These are phyloP conservation scores for Erodium chrysanthum DNA, from an alignment of 441 rosid species.

Conservation along the genomic window DNA sequence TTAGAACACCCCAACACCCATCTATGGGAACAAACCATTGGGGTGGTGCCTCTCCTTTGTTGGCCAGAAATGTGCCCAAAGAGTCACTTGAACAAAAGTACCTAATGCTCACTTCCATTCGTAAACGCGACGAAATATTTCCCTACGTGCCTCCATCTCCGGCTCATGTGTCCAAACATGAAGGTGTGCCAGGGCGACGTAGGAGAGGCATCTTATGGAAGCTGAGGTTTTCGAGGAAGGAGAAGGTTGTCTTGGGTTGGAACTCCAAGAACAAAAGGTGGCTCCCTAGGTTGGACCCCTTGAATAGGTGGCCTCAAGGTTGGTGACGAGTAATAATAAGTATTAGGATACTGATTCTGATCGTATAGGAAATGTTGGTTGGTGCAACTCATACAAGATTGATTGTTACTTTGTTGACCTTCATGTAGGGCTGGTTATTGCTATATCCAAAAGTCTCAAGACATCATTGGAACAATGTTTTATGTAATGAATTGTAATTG, in stretches of 20 bases:
- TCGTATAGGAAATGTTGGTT: no score
- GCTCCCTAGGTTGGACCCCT: constrained; percentile 40
- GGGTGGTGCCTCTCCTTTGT: constrained; percentile 50
- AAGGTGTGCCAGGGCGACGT: constrained; percentile 18
- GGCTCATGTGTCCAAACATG: no score
- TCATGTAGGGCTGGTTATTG: no score
- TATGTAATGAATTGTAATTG: no score
- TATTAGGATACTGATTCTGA: neutral
- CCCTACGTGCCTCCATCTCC: constrained; percentile 10
- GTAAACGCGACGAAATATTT: constrained; percentile 31
- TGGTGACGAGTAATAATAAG: constrained; percentile 23
- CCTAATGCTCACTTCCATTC: constrained; percentile 24
- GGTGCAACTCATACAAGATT: no score
- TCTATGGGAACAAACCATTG: constrained; percentile 41
- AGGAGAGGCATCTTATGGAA: constrained; percentile 22
- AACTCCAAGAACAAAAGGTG: constrained; percentile 28
- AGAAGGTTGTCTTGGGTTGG: constrained; percentile 16
- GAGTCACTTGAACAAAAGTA: constrained; percentile 47
- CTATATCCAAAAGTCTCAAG: no score
- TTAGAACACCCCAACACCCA: constrained; percentile 54
- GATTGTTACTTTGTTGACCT: no score
- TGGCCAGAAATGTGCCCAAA: constrained; percentile 41
- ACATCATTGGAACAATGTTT: no score
- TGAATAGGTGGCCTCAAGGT: constrained; percentile 50
- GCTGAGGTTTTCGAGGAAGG: constrained; percentile 15